Evolutionary conservation across 1,139 yeast species (phyloP).

Genomic region (Debaryomyces subglobosus): DNA sequence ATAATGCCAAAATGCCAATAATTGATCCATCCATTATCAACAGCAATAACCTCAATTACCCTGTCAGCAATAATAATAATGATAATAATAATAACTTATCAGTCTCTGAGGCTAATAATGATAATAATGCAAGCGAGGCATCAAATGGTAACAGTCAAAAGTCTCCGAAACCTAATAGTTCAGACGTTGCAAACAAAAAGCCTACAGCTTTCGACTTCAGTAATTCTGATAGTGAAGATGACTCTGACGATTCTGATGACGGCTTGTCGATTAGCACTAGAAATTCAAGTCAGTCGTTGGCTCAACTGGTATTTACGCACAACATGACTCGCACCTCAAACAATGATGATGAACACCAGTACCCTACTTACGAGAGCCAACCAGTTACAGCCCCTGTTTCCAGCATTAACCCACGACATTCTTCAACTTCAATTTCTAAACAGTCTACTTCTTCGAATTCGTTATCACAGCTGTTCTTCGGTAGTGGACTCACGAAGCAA

Average conservation of each 20-base stretch:
- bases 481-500: constrained; percentile 16
- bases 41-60: constrained; percentile 15
- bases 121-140: not conserved
- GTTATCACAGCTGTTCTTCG: constrained; percentile 38
- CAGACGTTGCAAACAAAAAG: not conserved
- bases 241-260: constrained; percentile 27
- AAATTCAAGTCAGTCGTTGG: constrained; percentile 49
- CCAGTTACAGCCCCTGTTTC: constrained; percentile 34
- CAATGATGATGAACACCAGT: constrained; percentile 18
- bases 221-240: constrained; percentile 22
- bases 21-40: constrained; percentile 25
- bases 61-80: not conserved
- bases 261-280: constrained; percentile 47
- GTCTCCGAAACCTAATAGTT: not conserved
- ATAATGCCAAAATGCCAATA: constrained; percentile 24
- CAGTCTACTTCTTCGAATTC: constrained; percentile 48
- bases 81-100: not conserved
- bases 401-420: constrained; percentile 38
- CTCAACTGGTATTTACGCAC: constrained; percentile 45
- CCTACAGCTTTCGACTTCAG: constrained; percentile 19
- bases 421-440: constrained; percentile 39
- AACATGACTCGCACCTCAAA: constrained; percentile 24
- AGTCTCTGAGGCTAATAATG: not conserved
- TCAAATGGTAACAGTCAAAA: not conserved
- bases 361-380: constrained; percentile 23